Base-by-base conservation (phyloP, 164 flowering plant genomes). In the Amborella trichopoda region DNA sequence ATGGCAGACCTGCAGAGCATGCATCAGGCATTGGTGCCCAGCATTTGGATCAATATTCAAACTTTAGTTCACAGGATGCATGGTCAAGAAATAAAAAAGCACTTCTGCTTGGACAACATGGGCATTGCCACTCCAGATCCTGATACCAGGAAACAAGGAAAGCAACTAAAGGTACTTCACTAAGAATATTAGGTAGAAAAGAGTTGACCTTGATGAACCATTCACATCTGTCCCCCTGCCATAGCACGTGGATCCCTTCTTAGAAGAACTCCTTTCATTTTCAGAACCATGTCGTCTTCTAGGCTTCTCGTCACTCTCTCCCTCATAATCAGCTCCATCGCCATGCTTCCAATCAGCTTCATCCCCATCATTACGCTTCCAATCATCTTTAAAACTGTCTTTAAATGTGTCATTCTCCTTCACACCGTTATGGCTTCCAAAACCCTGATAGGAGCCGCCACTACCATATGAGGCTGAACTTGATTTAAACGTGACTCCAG, bases 401-500 rank as follows among this genome's bases (percentile, higher is more conserved):
- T 50, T 65, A 53, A 56, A 75, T 21, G 64, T 46, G 18, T 73
- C 78, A 52, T 64, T 54, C 26, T 72, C 80, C 44, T 28, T 54
- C 36, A 63, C 40, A 50, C 68, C 60, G 44, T 81, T 48, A 6
- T 61, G 23, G 24, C 82, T 79, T 58, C 79, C 89, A 68, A 77
- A 83, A 54, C 66, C 61, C 37, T 61, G 56, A 24, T 55, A 68
- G 58, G 53, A 74, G 60, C 70, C 65, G 65, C 84, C 53, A 46
- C 84, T 59, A 51, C 78, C 62, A 41, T 26, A 68, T 28, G 94
- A 67, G 19, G 82, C 64, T 56, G 83, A 52, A 61, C 82, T 70
- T 33, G 99, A 75, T 68, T 85, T 93, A 32, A 65, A 72, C 13
- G 85, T 66, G 23, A 80, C 63, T 40, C 97, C 97, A 48, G 74